Percentiles rank a stretch among this genome's conserved stretches.
Conservation (phyloP, 495 filamentous ascomycete genomes). For the Glarea lozoyensis region DNA sequence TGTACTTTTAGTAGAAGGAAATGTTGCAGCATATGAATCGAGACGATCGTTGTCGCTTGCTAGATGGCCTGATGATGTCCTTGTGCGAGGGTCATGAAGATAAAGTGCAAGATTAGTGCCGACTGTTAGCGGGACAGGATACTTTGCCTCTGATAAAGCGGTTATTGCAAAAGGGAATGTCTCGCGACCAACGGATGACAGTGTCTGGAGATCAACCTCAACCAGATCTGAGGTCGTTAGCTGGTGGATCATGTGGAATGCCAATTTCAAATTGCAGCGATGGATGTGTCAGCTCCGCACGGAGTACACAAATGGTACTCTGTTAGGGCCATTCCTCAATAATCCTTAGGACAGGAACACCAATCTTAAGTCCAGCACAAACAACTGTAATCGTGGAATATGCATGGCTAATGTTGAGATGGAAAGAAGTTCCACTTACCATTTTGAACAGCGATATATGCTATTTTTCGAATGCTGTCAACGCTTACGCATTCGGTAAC, state of each 20-base stretch:
- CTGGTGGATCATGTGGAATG: no score
- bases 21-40: slow-evolving; percentile 21
- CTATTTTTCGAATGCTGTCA: slow-evolving; percentile 58
- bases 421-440: slow-evolving; percentile 28
- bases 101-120: slow-evolving; percentile 79
- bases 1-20: slow-evolving; percentile 8
- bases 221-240: slow-evolving; percentile 51
- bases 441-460: slow-evolving; percentile 70
- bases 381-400: no score
- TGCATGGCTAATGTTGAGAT: neutral
- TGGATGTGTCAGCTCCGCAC: no score
- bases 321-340: no score
- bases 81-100: slow-evolving; percentile 65
- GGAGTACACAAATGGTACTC: no score
- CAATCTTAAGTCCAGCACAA: no score
- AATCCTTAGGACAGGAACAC: no score
- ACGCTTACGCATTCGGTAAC: slow-evolving; percentile 78
- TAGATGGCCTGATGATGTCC: slow-evolving; percentile 11
- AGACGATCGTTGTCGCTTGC: slow-evolving; percentile 18
- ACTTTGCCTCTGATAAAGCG: slow-evolving; percentile 67
- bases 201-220: slow-evolving; percentile 73
- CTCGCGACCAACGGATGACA: slow-evolving; percentile 61
- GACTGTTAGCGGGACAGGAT: slow-evolving; percentile 69
- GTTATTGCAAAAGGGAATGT: slow-evolving; percentile 78
- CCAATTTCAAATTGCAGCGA: no score